phyloP scores from a whole-genome alignment of 2,329 filamentous ascomycete species.

The Knufia fluminis region DNA sequence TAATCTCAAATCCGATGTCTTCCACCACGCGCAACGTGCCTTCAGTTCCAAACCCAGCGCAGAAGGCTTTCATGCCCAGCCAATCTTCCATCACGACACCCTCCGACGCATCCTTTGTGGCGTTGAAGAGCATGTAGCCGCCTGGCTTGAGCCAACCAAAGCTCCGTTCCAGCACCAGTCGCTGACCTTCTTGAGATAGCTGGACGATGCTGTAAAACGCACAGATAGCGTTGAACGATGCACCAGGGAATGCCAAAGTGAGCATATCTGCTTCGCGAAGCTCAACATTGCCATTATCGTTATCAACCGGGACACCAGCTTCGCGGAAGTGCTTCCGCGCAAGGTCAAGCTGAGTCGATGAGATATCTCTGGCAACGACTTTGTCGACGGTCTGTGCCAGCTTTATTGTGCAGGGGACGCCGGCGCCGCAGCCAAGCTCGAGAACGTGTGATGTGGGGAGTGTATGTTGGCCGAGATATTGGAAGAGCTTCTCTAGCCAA shows the following conservation, averaged over 20 bases:
- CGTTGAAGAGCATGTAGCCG: conserved; percentile 42
- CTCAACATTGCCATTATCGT: conserved; percentile 14
- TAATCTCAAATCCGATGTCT: conserved; percentile 24
- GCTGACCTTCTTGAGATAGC: conserved; percentile 44
- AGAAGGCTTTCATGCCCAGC: conserved; percentile 17
- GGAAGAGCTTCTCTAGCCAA: conserved; percentile 27
- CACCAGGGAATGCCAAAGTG: conserved; percentile 27
- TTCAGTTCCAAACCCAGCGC: conserved; percentile 15
- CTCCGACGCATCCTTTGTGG: conserved; percentile 6
- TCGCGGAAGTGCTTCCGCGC: conserved; percentile 21
- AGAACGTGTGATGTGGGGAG: conserved; percentile 23
- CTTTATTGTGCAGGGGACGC: conserved; percentile 27
- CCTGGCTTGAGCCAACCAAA: conserved; percentile 43
- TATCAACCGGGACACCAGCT: conserved; percentile 15
- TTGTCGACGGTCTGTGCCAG: conserved; percentile 18
- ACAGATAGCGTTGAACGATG: conserved; percentile 40
- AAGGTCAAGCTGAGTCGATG: conserved; percentile 30
- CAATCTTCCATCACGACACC: conserved; percentile 18
- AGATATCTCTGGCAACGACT: conserved; percentile 38
- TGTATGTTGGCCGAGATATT: conserved; percentile 12
- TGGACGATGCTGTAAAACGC: conserved; percentile 50
- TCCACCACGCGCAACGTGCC: conserved; percentile 18
- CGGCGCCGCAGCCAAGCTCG: conserved; percentile 36
- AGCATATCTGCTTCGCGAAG: conserved; percentile 37
- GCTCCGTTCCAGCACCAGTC: conserved; percentile 37